phyloP scores from a whole-genome alignment of 2,329 filamentous ascomycete genomes.

The Didymellaceae sp. region DNA sequence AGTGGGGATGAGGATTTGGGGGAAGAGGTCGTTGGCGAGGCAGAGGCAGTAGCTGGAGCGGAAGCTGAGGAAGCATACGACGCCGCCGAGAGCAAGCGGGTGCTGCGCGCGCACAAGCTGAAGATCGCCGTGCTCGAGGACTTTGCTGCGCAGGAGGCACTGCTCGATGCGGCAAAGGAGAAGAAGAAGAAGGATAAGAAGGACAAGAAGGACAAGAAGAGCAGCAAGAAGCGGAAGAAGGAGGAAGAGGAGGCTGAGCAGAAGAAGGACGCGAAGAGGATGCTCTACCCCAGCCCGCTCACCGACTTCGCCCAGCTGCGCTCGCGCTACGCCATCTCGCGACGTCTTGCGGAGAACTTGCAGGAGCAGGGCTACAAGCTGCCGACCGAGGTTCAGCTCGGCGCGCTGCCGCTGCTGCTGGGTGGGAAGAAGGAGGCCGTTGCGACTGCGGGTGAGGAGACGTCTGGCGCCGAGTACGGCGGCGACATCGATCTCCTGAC shows the following conservation, averaged over 20 bases:
- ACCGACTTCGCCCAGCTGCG: constrained; percentile 77
- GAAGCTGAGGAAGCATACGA: constrained; percentile 63
- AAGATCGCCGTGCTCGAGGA: constrained; percentile 78
- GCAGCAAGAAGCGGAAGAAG: constrained; percentile 59
- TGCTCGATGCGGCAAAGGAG: constrained; percentile 35
- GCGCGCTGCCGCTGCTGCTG: constrained; percentile 79
- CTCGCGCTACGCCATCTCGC: constrained; percentile 73
- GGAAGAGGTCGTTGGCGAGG: constrained; percentile 13
- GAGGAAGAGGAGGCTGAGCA: constrained; percentile 47
- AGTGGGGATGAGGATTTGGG: constrained; percentile 1
- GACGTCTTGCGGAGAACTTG: constrained; percentile 78
- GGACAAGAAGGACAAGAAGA: constrained; percentile 59
- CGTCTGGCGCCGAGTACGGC: constrained; percentile 28
- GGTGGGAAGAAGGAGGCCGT: constrained; percentile 45
- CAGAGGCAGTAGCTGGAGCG: constrained; percentile 64
- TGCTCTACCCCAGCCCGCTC: constrained; percentile 80
- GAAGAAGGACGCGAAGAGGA: constrained; percentile 61
- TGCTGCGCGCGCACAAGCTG: constrained; percentile 80
- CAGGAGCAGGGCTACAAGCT: constrained; percentile 81
- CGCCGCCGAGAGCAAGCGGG: constrained; percentile 73
- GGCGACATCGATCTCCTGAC: constrained; percentile 76
- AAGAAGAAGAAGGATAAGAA: constrained; percentile 56
- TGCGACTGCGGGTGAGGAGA: constrained; percentile 35
- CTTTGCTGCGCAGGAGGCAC: constrained; percentile 47
- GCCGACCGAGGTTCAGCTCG: constrained; percentile 94